Conservation (phyloP, 257 asterid genomes). For the Solanum pinnatisectum region DNA sequence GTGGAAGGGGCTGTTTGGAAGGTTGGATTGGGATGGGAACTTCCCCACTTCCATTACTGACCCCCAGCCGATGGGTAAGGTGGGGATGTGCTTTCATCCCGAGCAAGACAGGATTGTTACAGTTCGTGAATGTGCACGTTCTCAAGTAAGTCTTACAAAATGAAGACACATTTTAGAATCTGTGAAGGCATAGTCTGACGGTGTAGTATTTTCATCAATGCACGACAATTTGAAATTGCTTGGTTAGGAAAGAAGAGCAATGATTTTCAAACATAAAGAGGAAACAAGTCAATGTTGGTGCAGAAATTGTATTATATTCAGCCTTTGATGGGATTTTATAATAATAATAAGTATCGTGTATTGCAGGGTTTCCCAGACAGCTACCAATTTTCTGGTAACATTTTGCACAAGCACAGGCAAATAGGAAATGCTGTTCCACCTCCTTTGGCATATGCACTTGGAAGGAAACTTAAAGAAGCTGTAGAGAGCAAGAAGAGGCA, state of each 20-base stretch:
- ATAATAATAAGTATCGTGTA: neutral
- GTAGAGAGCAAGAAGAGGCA: constrained; percentile 27
- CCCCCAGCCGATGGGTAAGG: constrained; percentile 96
- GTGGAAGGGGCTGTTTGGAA: constrained; percentile 95
- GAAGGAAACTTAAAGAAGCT: constrained; percentile 79
- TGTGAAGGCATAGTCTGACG: neutral
- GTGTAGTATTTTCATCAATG: neutral
- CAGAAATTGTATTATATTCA: neutral
- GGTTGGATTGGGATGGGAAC: constrained; percentile 96
- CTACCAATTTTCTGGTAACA: constrained; percentile 56
- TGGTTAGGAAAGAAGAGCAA: too few species aligned
- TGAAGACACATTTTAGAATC: neutral
- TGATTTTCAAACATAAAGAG: too few species aligned
- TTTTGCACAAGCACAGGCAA: constrained; percentile 75
- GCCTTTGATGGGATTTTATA: neutral
- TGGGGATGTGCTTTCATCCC: constrained; percentile 97
- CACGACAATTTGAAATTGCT: neutral
- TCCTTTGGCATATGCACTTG: constrained; percentile 83
- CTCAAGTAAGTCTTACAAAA: constrained; percentile 52
- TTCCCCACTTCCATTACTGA: constrained; percentile 87
- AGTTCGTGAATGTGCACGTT: constrained; percentile 96
- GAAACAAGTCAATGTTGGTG: neutral
- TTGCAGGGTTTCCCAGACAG: constrained; percentile 82
- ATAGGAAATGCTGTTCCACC: constrained; percentile 98
- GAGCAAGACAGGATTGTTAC: constrained; percentile 94